Base-by-base conservation (phyloP, 106 monocot genomes). In the Dendrobium chrysotoxum region DNA sequence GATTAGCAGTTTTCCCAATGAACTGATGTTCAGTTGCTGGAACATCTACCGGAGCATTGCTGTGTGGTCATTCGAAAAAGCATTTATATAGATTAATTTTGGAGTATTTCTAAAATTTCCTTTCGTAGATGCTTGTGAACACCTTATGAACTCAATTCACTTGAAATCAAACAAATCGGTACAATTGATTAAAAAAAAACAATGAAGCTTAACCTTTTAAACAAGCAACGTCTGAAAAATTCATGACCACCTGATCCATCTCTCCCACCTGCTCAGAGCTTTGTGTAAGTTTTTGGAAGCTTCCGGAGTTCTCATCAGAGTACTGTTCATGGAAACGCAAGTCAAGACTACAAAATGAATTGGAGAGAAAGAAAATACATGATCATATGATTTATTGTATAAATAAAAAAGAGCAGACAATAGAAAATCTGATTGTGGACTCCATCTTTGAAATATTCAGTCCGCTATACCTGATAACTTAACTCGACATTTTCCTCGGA, bases 191-290 rank as follows among this genome's bases (percentile, higher is more conserved):
- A 45, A 26, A 65, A 7, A 7, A 65, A 64, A 71, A 38, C 28
- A 31, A 28, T 80, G 28, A 80, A 16, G 44, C n/a, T 46, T 45
- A 53, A 87, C 77, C 57, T 67, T 76, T 54, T 55, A 72, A 61
- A 79, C 40, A 79, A 35, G 20, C n/a, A 58, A 54, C 41, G 2
- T 61, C 10, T 45, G 50, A 31, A 18, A 53, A 28, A 18, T 84
- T 47, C 21, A 40, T 40, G 20, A 45, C 12, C 13, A n/a, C 46
- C 74, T 38, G n/a, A 15, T 74, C 74, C 13, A 79, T 25, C 40
- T 39, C 79, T 84, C 85, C 68, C 38, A 21, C 26, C 55, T 72
- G 20, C 68, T 58, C 79, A 57, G 64, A 38, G 35, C 77, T 82
- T 17, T 88, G 82, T 31, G 68, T 40, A 31, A 42, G 18, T 75